phyloP scores from a whole-genome alignment of 495 filamentous ascomycete genomes.

The Pseudotulostoma volvatum region DNA sequence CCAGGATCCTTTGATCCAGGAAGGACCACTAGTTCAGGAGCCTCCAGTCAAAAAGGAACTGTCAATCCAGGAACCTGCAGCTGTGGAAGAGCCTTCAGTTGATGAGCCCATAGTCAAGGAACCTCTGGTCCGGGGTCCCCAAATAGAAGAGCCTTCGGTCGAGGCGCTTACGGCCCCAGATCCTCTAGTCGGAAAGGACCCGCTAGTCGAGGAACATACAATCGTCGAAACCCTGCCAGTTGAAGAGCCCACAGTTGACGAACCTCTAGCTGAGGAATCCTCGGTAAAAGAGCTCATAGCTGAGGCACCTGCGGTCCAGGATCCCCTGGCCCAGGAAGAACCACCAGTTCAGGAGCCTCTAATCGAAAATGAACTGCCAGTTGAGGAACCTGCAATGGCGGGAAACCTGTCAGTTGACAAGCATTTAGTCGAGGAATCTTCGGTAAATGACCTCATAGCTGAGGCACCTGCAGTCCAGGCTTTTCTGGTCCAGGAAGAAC shows the following conservation, averaged over 20 bases:
- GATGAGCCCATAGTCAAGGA: background rate
- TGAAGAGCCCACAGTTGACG: no score
- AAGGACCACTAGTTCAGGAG: no score
- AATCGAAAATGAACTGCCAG: no score
- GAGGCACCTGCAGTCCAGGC: background rate
- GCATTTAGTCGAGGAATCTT: background rate
- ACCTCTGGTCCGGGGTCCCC: no score
- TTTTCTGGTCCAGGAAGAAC: background rate
- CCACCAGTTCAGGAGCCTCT: no score
- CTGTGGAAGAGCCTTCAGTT: background rate
- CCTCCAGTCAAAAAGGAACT: no score
- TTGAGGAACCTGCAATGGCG: no score
- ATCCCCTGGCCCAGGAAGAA: constrained; percentile 5
- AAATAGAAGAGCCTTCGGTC: no score
- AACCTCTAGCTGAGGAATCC: background rate
- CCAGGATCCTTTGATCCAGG: no score
- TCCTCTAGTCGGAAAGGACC: background rate
- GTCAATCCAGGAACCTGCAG: background rate
- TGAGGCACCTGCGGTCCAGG: constrained; percentile 2
- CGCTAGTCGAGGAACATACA: constrained; percentile 2
- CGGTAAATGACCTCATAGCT: no score
- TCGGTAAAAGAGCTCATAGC: constrained; percentile 2
- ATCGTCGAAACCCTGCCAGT: no score
- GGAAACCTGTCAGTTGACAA: background rate
- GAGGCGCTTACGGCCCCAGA: no score